Conservation (phyloP, 2,329 filamentous ascomycete genomes). For the Canariomyces notabilis region DNA sequence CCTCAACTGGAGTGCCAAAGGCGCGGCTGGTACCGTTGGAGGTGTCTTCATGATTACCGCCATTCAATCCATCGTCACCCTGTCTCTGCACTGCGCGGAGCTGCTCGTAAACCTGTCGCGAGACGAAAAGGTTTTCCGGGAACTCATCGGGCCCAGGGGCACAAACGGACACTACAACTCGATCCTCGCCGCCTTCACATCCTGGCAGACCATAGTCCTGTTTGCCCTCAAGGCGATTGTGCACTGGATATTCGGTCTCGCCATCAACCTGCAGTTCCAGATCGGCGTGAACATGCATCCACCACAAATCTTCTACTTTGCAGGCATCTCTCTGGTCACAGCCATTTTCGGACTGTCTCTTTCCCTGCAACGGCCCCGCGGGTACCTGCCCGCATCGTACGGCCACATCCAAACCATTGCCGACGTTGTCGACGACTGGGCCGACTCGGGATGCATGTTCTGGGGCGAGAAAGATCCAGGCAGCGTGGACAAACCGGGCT, state of each 20-base stretch:
- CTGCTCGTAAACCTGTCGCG: slow-evolving; percentile 26
- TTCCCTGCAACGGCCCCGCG: slow-evolving; percentile 21
- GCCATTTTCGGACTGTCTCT: slow-evolving; percentile 27
- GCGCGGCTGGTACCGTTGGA: slow-evolving; percentile 19
- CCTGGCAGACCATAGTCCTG: slow-evolving; percentile 28
- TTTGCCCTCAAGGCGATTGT: slow-evolving; percentile 29
- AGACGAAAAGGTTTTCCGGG: slow-evolving; percentile 28
- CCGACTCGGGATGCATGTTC: slow-evolving; percentile 24
- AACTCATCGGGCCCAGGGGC: slow-evolving; percentile 23
- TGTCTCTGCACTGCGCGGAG: slow-evolving; percentile 26
- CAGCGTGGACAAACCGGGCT: slow-evolving; percentile 8
- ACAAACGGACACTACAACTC: slow-evolving; percentile 27
- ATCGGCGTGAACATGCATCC: slow-evolving; percentile 30
- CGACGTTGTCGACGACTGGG: slow-evolving; percentile 31
- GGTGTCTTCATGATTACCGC: slow-evolving; percentile 26
- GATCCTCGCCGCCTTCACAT: slow-evolving; percentile 25
- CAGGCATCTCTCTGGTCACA: slow-evolving; percentile 22
- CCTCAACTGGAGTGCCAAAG: slow-evolving; percentile 24
- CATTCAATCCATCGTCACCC: slow-evolving; percentile 26
- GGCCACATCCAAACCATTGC: slow-evolving; percentile 32
- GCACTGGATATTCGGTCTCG: slow-evolving; percentile 31
- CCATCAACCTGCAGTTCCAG: slow-evolving; percentile 27
- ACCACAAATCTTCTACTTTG: slow-evolving; percentile 30
- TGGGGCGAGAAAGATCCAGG: slow-evolving; percentile 25
- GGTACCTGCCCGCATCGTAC: slow-evolving; percentile 27